phyloP scores from a whole-genome alignment of 139 green algal genomes.

The Picochlorum sp. region DNA sequence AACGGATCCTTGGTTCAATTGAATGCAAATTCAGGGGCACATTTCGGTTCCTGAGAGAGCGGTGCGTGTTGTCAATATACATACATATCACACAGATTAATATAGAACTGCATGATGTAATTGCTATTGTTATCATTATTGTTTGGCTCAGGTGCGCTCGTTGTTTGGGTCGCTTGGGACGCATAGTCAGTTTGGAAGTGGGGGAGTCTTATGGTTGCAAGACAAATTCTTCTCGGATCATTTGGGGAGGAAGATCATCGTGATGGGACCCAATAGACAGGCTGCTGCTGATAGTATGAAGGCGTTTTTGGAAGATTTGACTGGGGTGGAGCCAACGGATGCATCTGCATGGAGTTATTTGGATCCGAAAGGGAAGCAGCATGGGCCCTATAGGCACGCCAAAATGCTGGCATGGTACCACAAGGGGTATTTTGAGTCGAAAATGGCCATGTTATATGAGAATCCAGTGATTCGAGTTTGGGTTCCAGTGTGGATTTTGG shows the following conservation, averaged over 20 bases:
- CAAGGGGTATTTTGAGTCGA: background rate
- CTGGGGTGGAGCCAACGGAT: background rate
- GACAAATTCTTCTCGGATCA: constrained; percentile 14
- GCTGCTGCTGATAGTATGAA: constrained; percentile 14
- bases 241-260: constrained; percentile 15
- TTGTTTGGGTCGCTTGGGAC: constrained; percentile 33
- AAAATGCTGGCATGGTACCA: constrained; percentile 15
- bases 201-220: constrained; percentile 11
- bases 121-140: background rate
- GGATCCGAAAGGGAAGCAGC: background rate
- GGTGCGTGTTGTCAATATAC: background rate
- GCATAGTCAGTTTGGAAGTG: constrained; percentile 9
- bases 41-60: no score
- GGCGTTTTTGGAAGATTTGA: constrained; percentile 10
- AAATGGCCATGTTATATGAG: no score
- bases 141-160: background rate
- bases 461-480: constrained; percentile 10
- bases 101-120: no score
- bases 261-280: constrained; percentile 5
- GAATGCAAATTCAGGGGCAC: no score
- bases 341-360: constrained; percentile 5
- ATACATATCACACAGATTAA: background rate
- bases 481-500: constrained; percentile 29
- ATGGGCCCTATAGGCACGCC: constrained; percentile 4
- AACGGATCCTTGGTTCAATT: no score